Conservation (phyloP, 306 rosid species). For the Dryas octopetala region DNA sequence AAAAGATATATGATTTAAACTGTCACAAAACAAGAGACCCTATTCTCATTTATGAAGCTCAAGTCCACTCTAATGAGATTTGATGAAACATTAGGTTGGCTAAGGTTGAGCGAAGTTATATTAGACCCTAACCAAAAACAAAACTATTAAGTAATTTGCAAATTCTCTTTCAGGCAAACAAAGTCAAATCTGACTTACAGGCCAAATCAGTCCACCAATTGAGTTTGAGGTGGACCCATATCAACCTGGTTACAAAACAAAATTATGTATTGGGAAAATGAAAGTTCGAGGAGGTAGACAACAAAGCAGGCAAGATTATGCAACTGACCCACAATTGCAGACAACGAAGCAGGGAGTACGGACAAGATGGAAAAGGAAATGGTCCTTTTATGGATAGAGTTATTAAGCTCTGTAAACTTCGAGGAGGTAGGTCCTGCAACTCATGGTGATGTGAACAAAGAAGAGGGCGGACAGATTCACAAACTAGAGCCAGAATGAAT, state of each 20-base stretch:
- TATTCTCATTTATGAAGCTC: conserved; percentile 6
- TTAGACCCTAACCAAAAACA: background rate
- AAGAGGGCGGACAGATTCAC: background rate
- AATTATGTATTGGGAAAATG: background rate
- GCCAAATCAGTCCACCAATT: background rate
- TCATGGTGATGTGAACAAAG: background rate
- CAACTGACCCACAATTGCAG: background rate
- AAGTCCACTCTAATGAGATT: background rate
- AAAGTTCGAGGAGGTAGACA: background rate
- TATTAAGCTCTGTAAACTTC: background rate
- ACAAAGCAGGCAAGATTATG: background rate
- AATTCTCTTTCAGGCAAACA: background rate
- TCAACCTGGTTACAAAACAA: background rate
- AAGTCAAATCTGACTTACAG: background rate
- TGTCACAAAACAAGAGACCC: conserved; percentile 14
- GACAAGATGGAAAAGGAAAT: background rate
- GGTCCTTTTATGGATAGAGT: background rate
- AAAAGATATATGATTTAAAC: background rate
- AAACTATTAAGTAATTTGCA: background rate
- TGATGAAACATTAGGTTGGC: background rate
- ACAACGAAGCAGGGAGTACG: background rate
- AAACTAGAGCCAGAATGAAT: background rate
- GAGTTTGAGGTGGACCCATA: background rate
- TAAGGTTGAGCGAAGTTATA: background rate
- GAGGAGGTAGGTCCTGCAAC: background rate